A percentile compares a stretch with the other conserved stretches of the same genome.
phyloP scores from a whole-genome alignment of 2,329 filamentous ascomycete species.

The Pseudocercospora pini-densiflorae region DNA sequence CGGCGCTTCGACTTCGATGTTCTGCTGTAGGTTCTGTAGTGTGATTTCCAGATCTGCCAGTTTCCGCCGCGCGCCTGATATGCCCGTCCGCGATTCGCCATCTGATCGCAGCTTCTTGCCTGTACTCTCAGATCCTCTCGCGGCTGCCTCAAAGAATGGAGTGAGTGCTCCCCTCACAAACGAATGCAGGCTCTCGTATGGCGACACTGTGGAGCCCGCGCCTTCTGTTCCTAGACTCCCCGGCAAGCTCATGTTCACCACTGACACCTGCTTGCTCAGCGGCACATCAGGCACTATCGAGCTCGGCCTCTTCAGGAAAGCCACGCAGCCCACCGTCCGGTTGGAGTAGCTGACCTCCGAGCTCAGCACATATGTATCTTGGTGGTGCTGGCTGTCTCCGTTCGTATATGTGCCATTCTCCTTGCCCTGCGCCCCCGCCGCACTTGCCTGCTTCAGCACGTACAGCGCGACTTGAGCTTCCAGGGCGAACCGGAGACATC shows the following conservation, averaged over 20 bases:
- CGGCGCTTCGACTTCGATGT: conserved; percentile 95
- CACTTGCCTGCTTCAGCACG: conserved; percentile 76
- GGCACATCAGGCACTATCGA: conserved; percentile 84
- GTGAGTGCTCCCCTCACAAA: conserved; percentile 88
- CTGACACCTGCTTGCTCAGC: conserved; percentile 85
- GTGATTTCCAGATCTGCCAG: conserved; percentile 93
- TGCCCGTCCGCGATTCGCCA: conserved; percentile 88
- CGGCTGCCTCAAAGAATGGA: conserved; percentile 97
- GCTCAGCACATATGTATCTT: conserved; percentile 78
- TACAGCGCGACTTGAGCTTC: conserved; percentile 89
- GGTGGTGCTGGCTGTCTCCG: conserved; percentile 29
- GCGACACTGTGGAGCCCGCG: conserved; percentile 66
- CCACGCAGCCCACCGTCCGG: conserved; percentile 83
- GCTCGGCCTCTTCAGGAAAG: conserved; percentile 85
- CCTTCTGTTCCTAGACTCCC: conserved; percentile 62
- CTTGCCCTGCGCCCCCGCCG: conserved; percentile 50
- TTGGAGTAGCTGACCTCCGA: conserved; percentile 79
- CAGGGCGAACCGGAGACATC: conserved; percentile 86
- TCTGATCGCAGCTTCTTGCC: conserved; percentile 73
- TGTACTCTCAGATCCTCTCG: conserved; percentile 75
- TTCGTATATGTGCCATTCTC: conserved; percentile 51
- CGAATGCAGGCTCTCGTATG: conserved; percentile 91
- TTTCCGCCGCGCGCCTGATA: conserved; percentile 96
- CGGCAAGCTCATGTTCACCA: conserved; percentile 87
- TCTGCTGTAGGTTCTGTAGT: conserved; percentile 90